A percentile compares a stretch with the other conserved stretches of the same genome.
Conservation (phyloP, 169 alveolate species). For the Theileria orientalis region DNA sequence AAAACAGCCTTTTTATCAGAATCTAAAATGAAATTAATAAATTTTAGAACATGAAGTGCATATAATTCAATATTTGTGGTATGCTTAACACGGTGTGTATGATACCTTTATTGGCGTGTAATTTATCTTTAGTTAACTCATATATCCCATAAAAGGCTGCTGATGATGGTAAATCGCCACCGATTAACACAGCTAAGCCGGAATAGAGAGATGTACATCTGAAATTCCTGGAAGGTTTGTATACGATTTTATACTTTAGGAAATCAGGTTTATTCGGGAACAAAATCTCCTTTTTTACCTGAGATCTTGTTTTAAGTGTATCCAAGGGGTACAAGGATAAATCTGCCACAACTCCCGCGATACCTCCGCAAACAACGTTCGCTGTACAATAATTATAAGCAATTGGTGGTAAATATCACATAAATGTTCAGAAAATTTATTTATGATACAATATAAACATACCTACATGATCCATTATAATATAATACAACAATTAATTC, state of each 20-base stretch:
- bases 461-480: constrained; percentile 62
- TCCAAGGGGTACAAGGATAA: constrained; percentile 76
- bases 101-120: constrained; percentile 14
- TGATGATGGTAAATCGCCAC: constrained; percentile 75
- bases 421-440: not conserved
- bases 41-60: not conserved
- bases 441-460: not conserved
- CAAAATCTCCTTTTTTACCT: constrained; percentile 48
- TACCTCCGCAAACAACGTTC: constrained; percentile 76
- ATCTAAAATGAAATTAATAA: not conserved
- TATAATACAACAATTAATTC: not conserved
- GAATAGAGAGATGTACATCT: constrained; percentile 55
- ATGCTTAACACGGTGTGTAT: not conserved
- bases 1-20: constrained; percentile 7
- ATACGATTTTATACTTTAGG: not conserved
- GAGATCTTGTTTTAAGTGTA: constrained; percentile 73
- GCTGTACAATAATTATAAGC: constrained; percentile 24
- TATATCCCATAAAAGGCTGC: constrained; percentile 77
- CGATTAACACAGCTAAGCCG: constrained; percentile 66
- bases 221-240: not conserved
- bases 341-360: constrained; percentile 77
- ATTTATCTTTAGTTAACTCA: constrained; percentile 71
- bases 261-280: constrained; percentile 4
- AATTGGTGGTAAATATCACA: not conserved
- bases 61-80: not conserved